phyloP scores from a whole-genome alignment of 805 yeast species.

The Komagataella phaffii region DNA sequence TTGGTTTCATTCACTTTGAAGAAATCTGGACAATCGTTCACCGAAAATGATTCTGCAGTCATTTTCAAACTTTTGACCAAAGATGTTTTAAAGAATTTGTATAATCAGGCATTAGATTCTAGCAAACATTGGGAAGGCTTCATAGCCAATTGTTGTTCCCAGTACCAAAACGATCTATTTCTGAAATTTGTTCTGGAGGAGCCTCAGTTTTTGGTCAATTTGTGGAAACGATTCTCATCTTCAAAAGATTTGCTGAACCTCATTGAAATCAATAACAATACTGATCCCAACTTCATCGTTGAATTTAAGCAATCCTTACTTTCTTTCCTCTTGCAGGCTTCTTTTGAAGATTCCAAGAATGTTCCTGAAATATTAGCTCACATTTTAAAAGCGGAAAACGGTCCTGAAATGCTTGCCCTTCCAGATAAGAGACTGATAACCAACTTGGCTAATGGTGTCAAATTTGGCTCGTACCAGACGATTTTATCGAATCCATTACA shows the following conservation, averaged over 20 bases:
- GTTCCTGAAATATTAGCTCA: not conserved
- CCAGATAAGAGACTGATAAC: not conserved
- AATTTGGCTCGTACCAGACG: constrained; percentile 4
- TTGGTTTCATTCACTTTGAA: constrained; percentile 3
- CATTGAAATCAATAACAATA: not conserved
- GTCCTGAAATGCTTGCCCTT: not conserved
- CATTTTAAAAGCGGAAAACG: not conserved
- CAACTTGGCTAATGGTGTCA: constrained; percentile 1
- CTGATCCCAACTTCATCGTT: not conserved
- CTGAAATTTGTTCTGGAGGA: not conserved
- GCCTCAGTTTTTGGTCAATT: not conserved
- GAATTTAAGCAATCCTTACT: not conserved
- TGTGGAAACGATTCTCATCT: constrained; percentile 1
- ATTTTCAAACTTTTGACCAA: constrained; percentile 18
- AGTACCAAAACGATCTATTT: constrained; percentile 2
- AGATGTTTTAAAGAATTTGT: constrained; percentile 21
- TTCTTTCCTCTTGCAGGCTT: not conserved
- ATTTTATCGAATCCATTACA: constrained; percentile 12
- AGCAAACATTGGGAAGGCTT: constrained; percentile 7
- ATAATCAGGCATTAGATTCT: constrained; percentile 12
- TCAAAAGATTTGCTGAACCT: not conserved
- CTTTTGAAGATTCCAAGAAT: not conserved
- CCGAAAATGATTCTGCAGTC: not conserved
- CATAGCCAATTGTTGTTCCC: constrained; percentile 9
- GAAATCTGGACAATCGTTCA: constrained; percentile 5